phyloP scores from a whole-genome alignment of 108 stramenopile species.

The Cyclotella choctawhatcheeana region DNA sequence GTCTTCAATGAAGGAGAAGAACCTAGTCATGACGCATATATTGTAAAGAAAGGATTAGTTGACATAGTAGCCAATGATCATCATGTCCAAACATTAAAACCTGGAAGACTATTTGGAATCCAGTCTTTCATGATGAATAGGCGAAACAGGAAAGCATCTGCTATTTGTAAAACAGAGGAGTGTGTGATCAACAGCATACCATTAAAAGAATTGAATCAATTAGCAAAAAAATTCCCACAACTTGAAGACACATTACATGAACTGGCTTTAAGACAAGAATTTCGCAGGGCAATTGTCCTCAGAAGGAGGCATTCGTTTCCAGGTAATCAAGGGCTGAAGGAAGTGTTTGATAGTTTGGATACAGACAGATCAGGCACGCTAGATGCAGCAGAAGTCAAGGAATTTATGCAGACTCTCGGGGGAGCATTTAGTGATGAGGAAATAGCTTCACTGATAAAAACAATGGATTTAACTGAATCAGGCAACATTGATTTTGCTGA shows the following conservation, averaged over 20 bases:
- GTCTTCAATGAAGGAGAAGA: conserved; percentile 47
- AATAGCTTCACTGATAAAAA: conserved; percentile 45
- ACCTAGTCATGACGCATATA: conserved; percentile 47
- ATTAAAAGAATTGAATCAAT: conserved; percentile 56
- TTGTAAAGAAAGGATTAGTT: conserved; percentile 62
- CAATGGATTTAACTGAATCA: conserved; percentile 65
- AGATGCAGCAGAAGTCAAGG: conserved; percentile 57
- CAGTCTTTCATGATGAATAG: conserved; percentile 34
- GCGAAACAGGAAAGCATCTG: conserved; percentile 46
- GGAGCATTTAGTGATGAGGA: conserved; percentile 73
- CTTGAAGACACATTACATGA: conserved; percentile 64
- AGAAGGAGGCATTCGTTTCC: conserved; percentile 76
- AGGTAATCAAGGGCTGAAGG: conserved; percentile 56
- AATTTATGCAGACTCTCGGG: conserved; percentile 68
- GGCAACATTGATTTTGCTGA: conserved; percentile 73
- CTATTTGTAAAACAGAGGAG: conserved; percentile 58
- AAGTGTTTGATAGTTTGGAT: conserved; percentile 76
- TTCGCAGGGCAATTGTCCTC: conserved; percentile 78
- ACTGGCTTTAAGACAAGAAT: conserved; percentile 74
- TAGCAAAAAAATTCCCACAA: conserved; percentile 54
- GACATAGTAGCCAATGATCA: conserved; percentile 51
- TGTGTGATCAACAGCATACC: conserved; percentile 62
- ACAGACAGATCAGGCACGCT: conserved; percentile 58
- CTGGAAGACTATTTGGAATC: conserved; percentile 42
- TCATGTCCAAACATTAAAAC: conserved; percentile 42